Percentiles rank a stretch among this genome's conserved stretches.
Conservation (phyloP, 2,329 filamentous ascomycete genomes). For the Trichothecium roseum region DNA sequence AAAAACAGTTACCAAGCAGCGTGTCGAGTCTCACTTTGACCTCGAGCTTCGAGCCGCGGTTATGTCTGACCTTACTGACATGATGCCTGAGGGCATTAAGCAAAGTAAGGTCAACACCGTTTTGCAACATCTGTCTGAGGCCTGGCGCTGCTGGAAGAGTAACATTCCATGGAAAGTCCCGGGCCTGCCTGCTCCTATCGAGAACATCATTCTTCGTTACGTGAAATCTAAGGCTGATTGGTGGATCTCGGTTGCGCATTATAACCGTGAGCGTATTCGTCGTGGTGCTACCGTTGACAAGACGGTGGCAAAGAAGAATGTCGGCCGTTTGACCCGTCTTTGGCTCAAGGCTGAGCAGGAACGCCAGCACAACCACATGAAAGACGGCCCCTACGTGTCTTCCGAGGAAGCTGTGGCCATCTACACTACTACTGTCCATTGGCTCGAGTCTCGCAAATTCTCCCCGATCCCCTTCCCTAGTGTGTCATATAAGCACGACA, state of each 20-base stretch:
- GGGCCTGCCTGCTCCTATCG: slow-evolving; percentile 88
- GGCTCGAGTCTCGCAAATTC: slow-evolving; percentile 96
- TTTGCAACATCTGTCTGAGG: slow-evolving; percentile 91
- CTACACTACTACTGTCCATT: slow-evolving; percentile 97
- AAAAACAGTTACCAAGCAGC: slow-evolving; percentile 98
- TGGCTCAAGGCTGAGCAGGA: slow-evolving; percentile 99
- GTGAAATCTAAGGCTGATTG: slow-evolving; percentile 99
- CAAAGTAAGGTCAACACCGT: slow-evolving; percentile 99
- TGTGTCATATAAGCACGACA: slow-evolving; percentile 99
- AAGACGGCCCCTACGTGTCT: slow-evolving; percentile 96
- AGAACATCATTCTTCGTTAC: slow-evolving; percentile 97
- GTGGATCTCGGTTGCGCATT: slow-evolving; percentile 99
- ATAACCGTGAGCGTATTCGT: slow-evolving; percentile 94
- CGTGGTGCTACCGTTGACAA: slow-evolving; percentile 97
- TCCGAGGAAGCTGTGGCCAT: slow-evolving; percentile 98
- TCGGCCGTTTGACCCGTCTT: slow-evolving; percentile 84
- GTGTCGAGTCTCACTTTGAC: slow-evolving; percentile 97
- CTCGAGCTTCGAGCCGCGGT: slow-evolving; percentile 93
- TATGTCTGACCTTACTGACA: slow-evolving; percentile 98
- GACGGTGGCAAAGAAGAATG: slow-evolving; percentile 98
- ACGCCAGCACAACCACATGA: slow-evolving; percentile 98
- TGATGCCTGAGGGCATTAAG: slow-evolving; percentile 99
- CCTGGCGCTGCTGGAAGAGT: slow-evolving; percentile 99
- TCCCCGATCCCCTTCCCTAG: slow-evolving; percentile 98
- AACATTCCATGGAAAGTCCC: slow-evolving; percentile 99